These are phyloP conservation scores for Microthlaspi erraticum DNA, from an alignment of 345 rosid species.

Conservation along the genomic window DNA sequence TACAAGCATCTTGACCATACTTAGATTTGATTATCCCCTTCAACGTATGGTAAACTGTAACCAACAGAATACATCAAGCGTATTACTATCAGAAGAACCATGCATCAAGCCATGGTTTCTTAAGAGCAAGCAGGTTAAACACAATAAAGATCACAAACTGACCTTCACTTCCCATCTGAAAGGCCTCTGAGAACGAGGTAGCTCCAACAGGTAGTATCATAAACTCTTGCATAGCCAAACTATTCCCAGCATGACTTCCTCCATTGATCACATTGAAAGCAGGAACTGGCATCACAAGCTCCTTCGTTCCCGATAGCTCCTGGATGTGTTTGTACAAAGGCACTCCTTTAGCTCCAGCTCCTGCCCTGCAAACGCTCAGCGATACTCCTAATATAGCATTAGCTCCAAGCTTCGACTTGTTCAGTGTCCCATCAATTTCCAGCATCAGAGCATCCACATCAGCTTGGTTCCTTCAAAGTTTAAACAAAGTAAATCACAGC, in stretches of 20 bases:
- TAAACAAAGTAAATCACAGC: not conserved
- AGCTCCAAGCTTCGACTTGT: slow-evolving; percentile 91
- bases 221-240: slow-evolving; percentile 98
- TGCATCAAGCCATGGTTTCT: not conserved
- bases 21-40: slow-evolving; percentile 88
- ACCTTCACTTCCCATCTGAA: slow-evolving; percentile 98
- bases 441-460: slow-evolving; percentile 87
- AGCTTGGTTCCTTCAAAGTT: slow-evolving; percentile 70
- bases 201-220: slow-evolving; percentile 98
- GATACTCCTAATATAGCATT: slow-evolving; percentile 97
- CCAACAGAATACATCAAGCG: not conserved
- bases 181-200: slow-evolving; percentile 81
- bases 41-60: slow-evolving; percentile 80
- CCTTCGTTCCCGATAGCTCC: slow-evolving; percentile 84
- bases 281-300: slow-evolving; percentile 98
- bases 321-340: slow-evolving; percentile 93
- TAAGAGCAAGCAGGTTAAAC: not conserved
- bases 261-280: slow-evolving; percentile 97
- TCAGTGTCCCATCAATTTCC: slow-evolving; percentile 87
- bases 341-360: slow-evolving; percentile 92
- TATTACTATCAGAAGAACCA: not conserved
- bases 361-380: slow-evolving; percentile 89
- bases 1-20: slow-evolving; percentile 99
- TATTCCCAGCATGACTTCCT: slow-evolving; percentile 97
- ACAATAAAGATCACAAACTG: slow-evolving; percentile 23